These are phyloP conservation scores for Talaromyces sp. DNA, from an alignment of 2,329 filamentous ascomycete species.

Conservation along the genomic window DNA sequence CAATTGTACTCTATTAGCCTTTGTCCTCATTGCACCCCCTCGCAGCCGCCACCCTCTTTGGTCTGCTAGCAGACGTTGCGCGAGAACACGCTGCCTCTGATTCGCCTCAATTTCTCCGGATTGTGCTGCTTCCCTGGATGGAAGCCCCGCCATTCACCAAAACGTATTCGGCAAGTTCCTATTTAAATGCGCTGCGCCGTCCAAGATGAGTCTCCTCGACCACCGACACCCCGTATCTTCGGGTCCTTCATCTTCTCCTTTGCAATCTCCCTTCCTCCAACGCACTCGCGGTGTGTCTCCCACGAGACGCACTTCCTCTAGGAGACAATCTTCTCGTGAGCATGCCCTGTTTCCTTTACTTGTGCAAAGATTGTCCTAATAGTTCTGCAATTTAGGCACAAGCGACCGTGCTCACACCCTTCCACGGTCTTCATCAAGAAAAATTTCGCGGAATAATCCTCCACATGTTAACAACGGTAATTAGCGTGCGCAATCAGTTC, in stretches of 20 bases:
- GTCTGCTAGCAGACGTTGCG: not conserved
- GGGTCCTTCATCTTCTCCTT: constrained; percentile 5
- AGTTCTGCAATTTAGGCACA: not conserved
- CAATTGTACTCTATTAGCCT: not conserved
- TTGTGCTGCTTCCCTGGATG: constrained; percentile 1
- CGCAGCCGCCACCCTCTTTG: constrained; percentile 3
- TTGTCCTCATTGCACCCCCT: constrained; percentile 4
- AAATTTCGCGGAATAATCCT: constrained; percentile 9
- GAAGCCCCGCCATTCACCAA: constrained; percentile 5
- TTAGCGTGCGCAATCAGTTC: not conserved
- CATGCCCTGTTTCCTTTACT: not conserved
- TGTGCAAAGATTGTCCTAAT: not conserved
- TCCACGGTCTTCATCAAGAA: constrained; percentile 5
- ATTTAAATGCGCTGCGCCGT: constrained; percentile 2
- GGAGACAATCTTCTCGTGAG: constrained; percentile 8
- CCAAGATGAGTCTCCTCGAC: constrained; percentile 10
- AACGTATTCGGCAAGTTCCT: not conserved
- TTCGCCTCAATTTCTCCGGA: constrained; percentile 4
- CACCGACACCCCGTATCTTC: not conserved
- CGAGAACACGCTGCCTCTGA: not conserved
- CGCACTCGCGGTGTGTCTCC: constrained; percentile 9
- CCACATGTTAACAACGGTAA: constrained; percentile 12
- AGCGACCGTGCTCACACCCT: constrained; percentile 1
- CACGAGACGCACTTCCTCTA: constrained; percentile 9
- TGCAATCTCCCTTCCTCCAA: constrained; percentile 7